Evolutionary conservation across 305 asterid genomes (phyloP), one percentile per base, ranked within the genome.

Genomic region (Fraxinus albicans): DNA sequence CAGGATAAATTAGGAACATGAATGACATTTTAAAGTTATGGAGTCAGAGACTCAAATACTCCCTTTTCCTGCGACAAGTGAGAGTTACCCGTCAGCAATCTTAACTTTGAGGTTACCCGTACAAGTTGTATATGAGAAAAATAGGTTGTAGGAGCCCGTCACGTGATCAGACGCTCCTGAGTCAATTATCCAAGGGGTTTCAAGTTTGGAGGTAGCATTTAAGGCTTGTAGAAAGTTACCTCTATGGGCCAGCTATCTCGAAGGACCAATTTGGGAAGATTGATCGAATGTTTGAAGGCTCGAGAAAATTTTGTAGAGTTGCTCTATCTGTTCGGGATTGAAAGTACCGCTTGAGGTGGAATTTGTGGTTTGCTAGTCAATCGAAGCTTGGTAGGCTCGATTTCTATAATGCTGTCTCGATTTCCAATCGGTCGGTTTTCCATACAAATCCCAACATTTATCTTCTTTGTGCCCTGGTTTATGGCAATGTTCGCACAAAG

Each of bases 81-180:
- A 78, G 55, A 44, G 72, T 17, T 34, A 76, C 25, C 63, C 35
- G 2, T 40, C n/a, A 9, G 53, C 36, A 38, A 76, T 74, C 35
- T 55, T 78, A 25, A 78, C 73, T 55, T 55, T 78, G 17, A 78
- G 19, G 15, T 50, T 78, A 15, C 72, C 53, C n/a, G 12, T 17
- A 55, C 35, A 79, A 5, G 81, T 73, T 79, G 81, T 17, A 15
- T 36, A 79, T 33, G 72, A 27, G 10, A n/a, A 58, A 10, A 78
- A 78, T 12, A 34, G 15, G 36, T 78, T 31, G 12, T 60, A 35
- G 10, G 35, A 19, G 8, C 6, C 23, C 29, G 15, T 76, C 13
- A 76, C 10, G 25, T 76, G 79, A 19, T 76, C 40, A 10, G 40
- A 76, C 1, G 27, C 79, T 8, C 23, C 21, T 2, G 40, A 76